A percentile compares a stretch with the other conserved stretches of the same genome.
These are phyloP conservation scores for Martiniozyma asiatica DNA, from an alignment of 1,139 yeast species.

Conservation along the genomic window DNA sequence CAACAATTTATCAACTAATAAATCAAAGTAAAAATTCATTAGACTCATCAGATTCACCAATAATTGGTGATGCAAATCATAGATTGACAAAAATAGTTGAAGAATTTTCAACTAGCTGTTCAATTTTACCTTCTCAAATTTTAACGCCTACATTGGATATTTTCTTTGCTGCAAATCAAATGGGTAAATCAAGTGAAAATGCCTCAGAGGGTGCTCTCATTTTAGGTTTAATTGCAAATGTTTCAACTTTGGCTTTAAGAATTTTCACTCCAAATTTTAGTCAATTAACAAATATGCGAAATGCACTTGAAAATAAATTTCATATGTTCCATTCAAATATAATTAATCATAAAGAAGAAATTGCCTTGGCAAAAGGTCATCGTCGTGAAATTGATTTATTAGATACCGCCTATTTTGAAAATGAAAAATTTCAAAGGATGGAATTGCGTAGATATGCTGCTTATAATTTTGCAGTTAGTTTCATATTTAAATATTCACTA, in stretches of 20 bases:
- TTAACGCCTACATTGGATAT: slow-evolving; percentile 79
- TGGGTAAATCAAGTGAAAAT: slow-evolving; percentile 62
- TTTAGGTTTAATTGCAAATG: slow-evolving; percentile 69
- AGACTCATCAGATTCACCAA: slow-evolving; percentile 9
- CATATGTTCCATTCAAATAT: slow-evolving; percentile 74
- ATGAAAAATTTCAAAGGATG: slow-evolving; percentile 67
- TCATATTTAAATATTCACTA: slow-evolving; percentile 86
- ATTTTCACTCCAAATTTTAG: slow-evolving; percentile 88
- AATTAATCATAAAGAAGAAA: slow-evolving; percentile 71
- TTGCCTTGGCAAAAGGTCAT: slow-evolving; percentile 79
- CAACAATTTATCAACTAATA: slow-evolving; percentile 23
- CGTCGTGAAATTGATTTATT: slow-evolving; percentile 64
- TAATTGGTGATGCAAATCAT: slow-evolving; percentile 68
- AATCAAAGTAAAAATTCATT: slow-evolving; percentile 10
- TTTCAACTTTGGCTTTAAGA: slow-evolving; percentile 63
- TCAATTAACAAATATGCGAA: slow-evolving; percentile 63
- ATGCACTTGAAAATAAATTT: slow-evolving; percentile 76
- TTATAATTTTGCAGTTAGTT: slow-evolving; percentile 68
- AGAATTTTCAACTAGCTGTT: slow-evolving; percentile 58
- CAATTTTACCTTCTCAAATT: slow-evolving; percentile 75
- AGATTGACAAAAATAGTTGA: slow-evolving; percentile 71
- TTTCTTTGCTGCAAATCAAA: slow-evolving; percentile 69
- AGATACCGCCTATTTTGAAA: slow-evolving; percentile 70
- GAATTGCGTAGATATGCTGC: slow-evolving; percentile 68
- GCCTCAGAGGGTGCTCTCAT: slow-evolving; percentile 79